These are phyloP conservation scores for Tolypocladium tundrense DNA, from an alignment of 2,329 filamentous ascomycete genomes.

Conservation along the genomic window DNA sequence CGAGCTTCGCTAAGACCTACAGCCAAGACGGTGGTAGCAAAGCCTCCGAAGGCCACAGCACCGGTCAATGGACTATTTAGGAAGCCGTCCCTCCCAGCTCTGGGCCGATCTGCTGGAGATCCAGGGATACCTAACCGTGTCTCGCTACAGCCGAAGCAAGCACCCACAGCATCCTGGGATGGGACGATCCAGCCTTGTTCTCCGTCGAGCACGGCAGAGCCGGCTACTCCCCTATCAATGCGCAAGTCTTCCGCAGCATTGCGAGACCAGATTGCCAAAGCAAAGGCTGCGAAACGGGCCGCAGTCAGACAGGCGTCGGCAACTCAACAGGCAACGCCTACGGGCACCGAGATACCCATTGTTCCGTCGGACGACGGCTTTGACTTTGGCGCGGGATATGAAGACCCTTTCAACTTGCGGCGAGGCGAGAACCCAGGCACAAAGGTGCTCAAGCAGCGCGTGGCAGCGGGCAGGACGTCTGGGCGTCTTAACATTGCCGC, in stretches of 20 bases:
- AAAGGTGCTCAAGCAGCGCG: slow-evolving; percentile 62
- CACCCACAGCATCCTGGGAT: slow-evolving; percentile 15
- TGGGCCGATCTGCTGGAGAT: slow-evolving; percentile 16
- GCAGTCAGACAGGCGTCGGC: slow-evolving; percentile 25
- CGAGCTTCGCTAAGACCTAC: slow-evolving; percentile 26
- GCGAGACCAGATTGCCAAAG: slow-evolving; percentile 85
- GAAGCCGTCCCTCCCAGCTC: slow-evolving; percentile 40
- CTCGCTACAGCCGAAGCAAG: not conserved
- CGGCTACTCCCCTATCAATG: slow-evolving; percentile 14
- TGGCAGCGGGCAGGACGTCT: slow-evolving; percentile 62
- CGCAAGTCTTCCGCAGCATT: slow-evolving; percentile 69
- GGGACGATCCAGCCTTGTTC: slow-evolving; percentile 16
- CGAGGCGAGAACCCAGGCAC: slow-evolving; percentile 46
- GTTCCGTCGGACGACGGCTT: slow-evolving; percentile 33
- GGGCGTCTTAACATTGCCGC: slow-evolving; percentile 84
- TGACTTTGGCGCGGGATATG: slow-evolving; percentile 40
- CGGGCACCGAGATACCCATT: slow-evolving; percentile 20
- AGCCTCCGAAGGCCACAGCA: slow-evolving; percentile 38
- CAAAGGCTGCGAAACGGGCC: slow-evolving; percentile 69
- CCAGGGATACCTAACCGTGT: not conserved
- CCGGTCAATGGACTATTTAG: slow-evolving; percentile 43
- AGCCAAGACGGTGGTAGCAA: slow-evolving; percentile 35
- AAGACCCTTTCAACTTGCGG: slow-evolving; percentile 62
- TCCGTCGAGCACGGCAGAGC: slow-evolving; percentile 7
- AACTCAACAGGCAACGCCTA: slow-evolving; percentile 1